Percentiles rank a stretch among this genome's conserved stretches.
phyloP scores from a whole-genome alignment of 352 stramenopile genomes.

The Phytophthora colocasiae region DNA sequence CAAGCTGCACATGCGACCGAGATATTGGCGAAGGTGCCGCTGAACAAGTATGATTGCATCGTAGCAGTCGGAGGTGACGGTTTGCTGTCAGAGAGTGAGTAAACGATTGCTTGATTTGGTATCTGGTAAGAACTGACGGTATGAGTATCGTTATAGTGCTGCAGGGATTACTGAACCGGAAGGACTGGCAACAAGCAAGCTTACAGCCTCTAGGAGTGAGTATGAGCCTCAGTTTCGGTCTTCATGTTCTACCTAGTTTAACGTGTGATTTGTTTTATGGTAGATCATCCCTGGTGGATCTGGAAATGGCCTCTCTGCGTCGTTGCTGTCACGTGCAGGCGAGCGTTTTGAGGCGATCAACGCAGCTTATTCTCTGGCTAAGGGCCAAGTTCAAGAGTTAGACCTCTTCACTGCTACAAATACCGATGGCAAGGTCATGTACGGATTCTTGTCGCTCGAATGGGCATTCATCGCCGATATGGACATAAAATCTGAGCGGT shows the following conservation, averaged over 20 bases:
- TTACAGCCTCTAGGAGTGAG: constrained; percentile 59
- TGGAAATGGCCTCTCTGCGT: constrained; percentile 71
- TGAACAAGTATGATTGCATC: constrained; percentile 71
- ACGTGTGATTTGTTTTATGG: neutral
- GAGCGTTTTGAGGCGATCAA: constrained; percentile 64
- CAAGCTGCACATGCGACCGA: constrained; percentile 67
- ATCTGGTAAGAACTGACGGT: constrained; percentile 11
- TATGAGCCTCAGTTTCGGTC: neutral
- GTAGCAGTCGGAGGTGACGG: constrained; percentile 75
- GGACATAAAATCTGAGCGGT: constrained; percentile 75
- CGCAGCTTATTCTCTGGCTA: constrained; percentile 69
- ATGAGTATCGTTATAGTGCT: constrained; percentile 51
- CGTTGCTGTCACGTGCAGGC: constrained; percentile 55
- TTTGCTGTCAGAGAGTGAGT: constrained; percentile 71
- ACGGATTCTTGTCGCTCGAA: constrained; percentile 86
- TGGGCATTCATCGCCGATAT: constrained; percentile 87
- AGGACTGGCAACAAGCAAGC: constrained; percentile 68
- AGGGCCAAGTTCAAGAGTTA: constrained; percentile 66
- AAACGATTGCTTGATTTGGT: neutral
- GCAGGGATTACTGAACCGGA: constrained; percentile 73
- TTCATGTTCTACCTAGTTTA: neutral
- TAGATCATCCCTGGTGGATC: constrained; percentile 60
- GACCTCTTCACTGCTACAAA: constrained; percentile 68
- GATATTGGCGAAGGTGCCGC: constrained; percentile 43
- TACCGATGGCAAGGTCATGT: constrained; percentile 56